Evolutionary conservation across 306 rosid genomes (phyloP).

Genomic region (Amphicarpaea edgeworthii): DNA sequence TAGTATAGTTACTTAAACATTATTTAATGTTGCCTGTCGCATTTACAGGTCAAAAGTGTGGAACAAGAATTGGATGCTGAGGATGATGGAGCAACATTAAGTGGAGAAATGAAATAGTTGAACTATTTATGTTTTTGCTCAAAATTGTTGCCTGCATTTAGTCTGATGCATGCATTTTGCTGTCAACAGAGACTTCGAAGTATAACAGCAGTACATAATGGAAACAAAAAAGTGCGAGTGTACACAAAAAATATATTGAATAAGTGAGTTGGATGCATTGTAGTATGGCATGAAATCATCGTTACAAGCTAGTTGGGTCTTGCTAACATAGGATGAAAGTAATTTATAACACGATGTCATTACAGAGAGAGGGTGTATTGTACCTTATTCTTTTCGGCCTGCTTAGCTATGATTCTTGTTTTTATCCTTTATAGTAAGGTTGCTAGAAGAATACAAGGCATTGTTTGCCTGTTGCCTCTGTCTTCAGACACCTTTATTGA

Average conservation of each 20-base stretch:
- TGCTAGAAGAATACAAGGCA: slow-evolving; percentile 14
- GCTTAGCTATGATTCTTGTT: slow-evolving; percentile 30
- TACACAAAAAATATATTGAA: slow-evolving; percentile 14
- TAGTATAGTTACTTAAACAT: neutral
- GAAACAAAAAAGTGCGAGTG: slow-evolving; percentile 38
- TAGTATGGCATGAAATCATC: slow-evolving; percentile 30
- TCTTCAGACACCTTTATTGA: neutral
- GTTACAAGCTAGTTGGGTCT: slow-evolving; percentile 41
- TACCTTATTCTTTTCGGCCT: neutral
- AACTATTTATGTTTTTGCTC: slow-evolving; percentile 12
- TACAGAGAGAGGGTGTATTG: slow-evolving; percentile 18
- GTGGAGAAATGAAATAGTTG: slow-evolving; percentile 64
- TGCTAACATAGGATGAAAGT: slow-evolving; percentile 23
- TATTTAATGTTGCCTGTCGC: slow-evolving; percentile 30
- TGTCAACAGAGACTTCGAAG: slow-evolving; percentile 12
- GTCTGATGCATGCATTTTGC: slow-evolving; percentile 24
- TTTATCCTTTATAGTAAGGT: slow-evolving; percentile 15
- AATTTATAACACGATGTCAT: slow-evolving; percentile 26
- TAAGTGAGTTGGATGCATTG: slow-evolving; percentile 38
- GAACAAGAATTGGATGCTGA: slow-evolving; percentile 87
- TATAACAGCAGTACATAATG: slow-evolving; percentile 43
- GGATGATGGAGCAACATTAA: slow-evolving; percentile 64
- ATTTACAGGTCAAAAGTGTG: slow-evolving; percentile 85
- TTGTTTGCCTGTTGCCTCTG: slow-evolving; percentile 8
- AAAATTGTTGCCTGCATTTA: neutral